These are phyloP conservation scores for Lactifluus hygrophoroides DNA, from an alignment of 768 basidiomycete genomes.

Conservation along the genomic window DNA sequence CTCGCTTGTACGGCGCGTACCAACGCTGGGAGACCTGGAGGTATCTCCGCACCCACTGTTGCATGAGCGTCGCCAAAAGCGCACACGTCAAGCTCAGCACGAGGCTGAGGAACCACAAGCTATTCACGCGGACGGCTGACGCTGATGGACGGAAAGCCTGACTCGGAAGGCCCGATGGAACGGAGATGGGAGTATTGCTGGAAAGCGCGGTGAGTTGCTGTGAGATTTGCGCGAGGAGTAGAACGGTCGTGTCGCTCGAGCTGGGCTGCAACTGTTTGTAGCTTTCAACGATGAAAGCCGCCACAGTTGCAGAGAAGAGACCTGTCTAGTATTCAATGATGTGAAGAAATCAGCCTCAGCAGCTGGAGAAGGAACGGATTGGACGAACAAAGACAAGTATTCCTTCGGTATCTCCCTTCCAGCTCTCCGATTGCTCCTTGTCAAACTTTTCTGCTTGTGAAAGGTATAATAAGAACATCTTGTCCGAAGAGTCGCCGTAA, in stretches of 20 bases:
- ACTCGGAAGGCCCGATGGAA: conserved; percentile 2
- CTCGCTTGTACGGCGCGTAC: conserved; percentile 14
- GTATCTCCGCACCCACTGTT: conserved; percentile 19
- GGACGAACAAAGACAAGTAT: conserved; percentile 21
- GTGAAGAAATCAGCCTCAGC: neutral
- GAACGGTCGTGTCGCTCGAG: conserved; percentile 6
- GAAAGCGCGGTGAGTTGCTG: conserved; percentile 15
- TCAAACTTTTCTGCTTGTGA: conserved; percentile 16
- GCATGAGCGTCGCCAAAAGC: conserved; percentile 18
- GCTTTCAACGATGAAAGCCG: conserved; percentile 22
- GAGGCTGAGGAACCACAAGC: conserved; percentile 17
- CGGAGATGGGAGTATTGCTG: neutral
- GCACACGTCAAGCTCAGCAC: conserved; percentile 16
- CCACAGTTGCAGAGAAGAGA: conserved; percentile 24
- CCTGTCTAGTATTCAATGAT: conserved; percentile 19
- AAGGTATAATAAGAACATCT: conserved; percentile 17
- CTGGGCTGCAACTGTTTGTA: conserved; percentile 19
- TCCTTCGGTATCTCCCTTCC: conserved; percentile 21
- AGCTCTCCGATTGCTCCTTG: conserved; percentile 14
- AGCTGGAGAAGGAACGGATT: neutral
- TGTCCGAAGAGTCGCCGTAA: conserved; percentile 11
- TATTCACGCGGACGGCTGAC: conserved; percentile 15
- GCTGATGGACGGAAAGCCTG: neutral
- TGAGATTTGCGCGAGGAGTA: conserved; percentile 15
- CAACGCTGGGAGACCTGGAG: conserved; percentile 10